Percentiles rank a stretch among this genome's conserved stretches.
These are phyloP conservation scores for Populus simonii DNA, from an alignment of 345 rosid species.

Conservation along the genomic window DNA sequence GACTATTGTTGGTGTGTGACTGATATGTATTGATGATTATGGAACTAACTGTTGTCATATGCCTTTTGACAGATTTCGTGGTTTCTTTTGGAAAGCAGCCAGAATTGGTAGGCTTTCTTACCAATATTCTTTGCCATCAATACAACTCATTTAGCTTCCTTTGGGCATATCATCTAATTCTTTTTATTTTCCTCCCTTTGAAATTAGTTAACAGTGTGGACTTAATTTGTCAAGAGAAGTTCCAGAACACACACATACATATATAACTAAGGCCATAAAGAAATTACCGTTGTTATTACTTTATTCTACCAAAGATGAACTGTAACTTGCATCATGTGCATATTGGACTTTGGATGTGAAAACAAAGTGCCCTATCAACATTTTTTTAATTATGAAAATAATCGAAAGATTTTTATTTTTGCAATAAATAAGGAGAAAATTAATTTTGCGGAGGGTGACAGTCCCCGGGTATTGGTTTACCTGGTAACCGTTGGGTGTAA, in stretches of 20 bases:
- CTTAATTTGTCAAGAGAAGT: background rate
- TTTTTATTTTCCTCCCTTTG: background rate
- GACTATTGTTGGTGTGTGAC: background rate
- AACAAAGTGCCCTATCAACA: background rate
- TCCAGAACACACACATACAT: too few species aligned
- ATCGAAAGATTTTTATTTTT: background rate
- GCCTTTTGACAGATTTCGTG: constrained; percentile 65
- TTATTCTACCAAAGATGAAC: background rate
- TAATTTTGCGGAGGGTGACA: background rate
- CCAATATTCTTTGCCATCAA: background rate
- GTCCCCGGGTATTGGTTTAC: background rate
- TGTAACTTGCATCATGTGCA: background rate
- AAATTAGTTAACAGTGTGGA: background rate
- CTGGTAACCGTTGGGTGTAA: background rate
- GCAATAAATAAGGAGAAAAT: background rate
- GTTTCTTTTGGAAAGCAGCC: constrained; percentile 97
- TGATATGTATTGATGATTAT: background rate
- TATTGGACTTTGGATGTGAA: background rate
- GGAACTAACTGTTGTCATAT: constrained; percentile 3
- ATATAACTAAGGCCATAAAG: background rate
- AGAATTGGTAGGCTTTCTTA: constrained; percentile 70
- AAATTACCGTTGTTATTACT: background rate
- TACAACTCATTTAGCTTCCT: background rate
- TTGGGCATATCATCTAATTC: background rate
- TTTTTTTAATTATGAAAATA: background rate